phyloP scores from a whole-genome alignment of 371 early-diverging fungal genomes.

The Mortierella sp. region DNA sequence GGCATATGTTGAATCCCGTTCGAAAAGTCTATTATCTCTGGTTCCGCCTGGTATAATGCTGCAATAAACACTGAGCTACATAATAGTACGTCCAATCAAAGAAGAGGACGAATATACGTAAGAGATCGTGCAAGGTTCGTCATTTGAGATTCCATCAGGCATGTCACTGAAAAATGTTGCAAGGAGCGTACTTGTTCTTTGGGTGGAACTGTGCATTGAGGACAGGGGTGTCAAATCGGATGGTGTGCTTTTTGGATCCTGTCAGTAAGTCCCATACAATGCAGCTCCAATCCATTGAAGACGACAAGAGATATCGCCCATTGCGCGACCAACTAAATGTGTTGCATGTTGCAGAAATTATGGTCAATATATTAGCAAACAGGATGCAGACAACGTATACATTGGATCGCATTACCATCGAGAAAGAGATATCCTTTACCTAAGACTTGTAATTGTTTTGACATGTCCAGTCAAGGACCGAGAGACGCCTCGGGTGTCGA shows the following conservation, averaged over 20 bases:
- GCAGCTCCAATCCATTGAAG: constrained; percentile 85
- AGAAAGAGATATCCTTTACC: constrained; percentile 62
- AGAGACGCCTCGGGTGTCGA: constrained; percentile 84
- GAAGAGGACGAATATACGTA: constrained; percentile 6
- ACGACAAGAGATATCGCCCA: constrained; percentile 77
- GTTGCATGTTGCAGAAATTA: neutral
- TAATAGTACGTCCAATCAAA: neutral
- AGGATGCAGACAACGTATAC: neutral
- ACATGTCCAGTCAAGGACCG: constrained; percentile 83
- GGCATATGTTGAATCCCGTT: constrained; percentile 53
- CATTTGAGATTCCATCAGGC: neutral
- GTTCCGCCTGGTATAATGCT: constrained; percentile 65
- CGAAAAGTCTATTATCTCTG: constrained; percentile 67
- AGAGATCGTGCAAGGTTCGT: neutral
- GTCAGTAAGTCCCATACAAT: constrained; percentile 90
- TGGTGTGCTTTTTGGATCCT: constrained; percentile 65
- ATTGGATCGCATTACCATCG: neutral
- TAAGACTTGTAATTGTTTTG: constrained; percentile 79
- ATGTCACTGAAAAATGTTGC: neutral
- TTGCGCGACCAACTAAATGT: constrained; percentile 77
- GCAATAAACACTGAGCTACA: constrained; percentile 69
- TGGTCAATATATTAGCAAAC: neutral
- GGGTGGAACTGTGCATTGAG: constrained; percentile 82
- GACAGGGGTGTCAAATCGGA: constrained; percentile 78
- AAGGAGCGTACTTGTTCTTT: constrained; percentile 65